Evolutionary conservation across 805 yeast genomes (phyloP).

Genomic region (Candida caryicola): DNA sequence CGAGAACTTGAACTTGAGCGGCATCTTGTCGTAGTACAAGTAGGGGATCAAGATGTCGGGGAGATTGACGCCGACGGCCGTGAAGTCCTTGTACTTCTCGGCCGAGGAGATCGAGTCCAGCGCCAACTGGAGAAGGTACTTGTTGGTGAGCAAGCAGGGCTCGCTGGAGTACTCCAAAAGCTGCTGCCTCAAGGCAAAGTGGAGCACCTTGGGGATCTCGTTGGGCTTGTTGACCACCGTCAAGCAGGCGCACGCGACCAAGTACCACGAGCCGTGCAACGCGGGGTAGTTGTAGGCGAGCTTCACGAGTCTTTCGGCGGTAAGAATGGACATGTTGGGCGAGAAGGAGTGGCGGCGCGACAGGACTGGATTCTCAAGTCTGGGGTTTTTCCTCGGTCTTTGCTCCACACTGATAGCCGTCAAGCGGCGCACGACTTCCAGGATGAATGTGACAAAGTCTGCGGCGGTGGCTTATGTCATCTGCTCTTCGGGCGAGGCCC

Average conservation of each 20-base stretch:
- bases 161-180: slow-evolving; percentile 31
- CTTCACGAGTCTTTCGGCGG: slow-evolving; percentile 52
- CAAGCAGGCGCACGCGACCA: slow-evolving; percentile 75
- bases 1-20: slow-evolving; percentile 34
- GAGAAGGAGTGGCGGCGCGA: no score
- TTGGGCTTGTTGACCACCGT: slow-evolving; percentile 80
- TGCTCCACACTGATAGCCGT: no score
- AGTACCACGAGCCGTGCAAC: slow-evolving; percentile 65
- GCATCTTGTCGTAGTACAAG: slow-evolving; percentile 35
- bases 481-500: no score
- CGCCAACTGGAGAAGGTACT: slow-evolving; percentile 33
- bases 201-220: slow-evolving; percentile 72
- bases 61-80: slow-evolving; percentile 40
- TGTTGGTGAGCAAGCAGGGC: slow-evolving; percentile 29
- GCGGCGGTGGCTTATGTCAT: no score
- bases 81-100: slow-evolving; percentile 35
- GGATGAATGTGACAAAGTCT: no score
- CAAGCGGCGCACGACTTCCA: no score
- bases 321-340: slow-evolving; percentile 27
- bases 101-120: slow-evolving; percentile 39
- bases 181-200: slow-evolving; percentile 57
- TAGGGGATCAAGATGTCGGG: slow-evolving; percentile 43
- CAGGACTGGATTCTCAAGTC: no score
- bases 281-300: slow-evolving; percentile 54
- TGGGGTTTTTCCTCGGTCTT: no score